phyloP scores from a whole-genome alignment of 352 stramenopile species.

The Pythium folliculosum region DNA sequence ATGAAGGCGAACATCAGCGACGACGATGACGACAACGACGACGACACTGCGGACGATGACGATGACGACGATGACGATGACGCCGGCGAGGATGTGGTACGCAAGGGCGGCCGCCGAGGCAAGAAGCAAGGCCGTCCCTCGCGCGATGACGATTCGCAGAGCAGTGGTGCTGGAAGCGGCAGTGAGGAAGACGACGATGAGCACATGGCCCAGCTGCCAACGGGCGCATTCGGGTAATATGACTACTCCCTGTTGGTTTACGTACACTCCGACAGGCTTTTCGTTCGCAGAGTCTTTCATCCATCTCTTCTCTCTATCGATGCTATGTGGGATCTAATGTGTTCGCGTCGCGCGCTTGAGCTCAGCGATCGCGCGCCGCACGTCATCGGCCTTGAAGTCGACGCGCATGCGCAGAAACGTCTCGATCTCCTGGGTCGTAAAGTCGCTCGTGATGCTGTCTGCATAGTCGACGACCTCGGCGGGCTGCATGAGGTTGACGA shows the following conservation, averaged over 20 bases:
- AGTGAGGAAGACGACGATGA: constrained; percentile 69
- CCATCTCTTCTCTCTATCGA: not conserved
- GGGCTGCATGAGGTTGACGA: constrained; percentile 82
- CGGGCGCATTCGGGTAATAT: constrained; percentile 53
- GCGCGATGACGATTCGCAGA: constrained; percentile 40
- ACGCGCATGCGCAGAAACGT: constrained; percentile 66
- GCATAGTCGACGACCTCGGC: constrained; percentile 72
- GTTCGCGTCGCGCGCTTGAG: not conserved
- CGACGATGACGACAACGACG: constrained; percentile 22
- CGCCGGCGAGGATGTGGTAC: constrained; percentile 32
- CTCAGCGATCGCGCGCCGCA: constrained; percentile 39
- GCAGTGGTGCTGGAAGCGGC: constrained; percentile 38
- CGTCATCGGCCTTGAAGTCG: constrained; percentile 62
- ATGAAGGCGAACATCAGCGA: not conserved
- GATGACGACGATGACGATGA: constrained; percentile 15
- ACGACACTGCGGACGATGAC: constrained; percentile 13
- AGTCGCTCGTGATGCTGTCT: constrained; percentile 46
- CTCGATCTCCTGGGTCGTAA: constrained; percentile 52
- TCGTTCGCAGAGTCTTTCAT: not conserved
- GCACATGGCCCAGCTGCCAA: constrained; percentile 61
- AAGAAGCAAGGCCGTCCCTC: constrained; percentile 14
- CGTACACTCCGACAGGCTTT: not conserved
- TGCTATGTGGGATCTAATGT: constrained; percentile 2
- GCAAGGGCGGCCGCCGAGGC: not conserved
- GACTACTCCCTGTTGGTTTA: not conserved